Base-by-base conservation (phyloP, 176 grass and related monocot species). In the Zoysia pacifica region DNA sequence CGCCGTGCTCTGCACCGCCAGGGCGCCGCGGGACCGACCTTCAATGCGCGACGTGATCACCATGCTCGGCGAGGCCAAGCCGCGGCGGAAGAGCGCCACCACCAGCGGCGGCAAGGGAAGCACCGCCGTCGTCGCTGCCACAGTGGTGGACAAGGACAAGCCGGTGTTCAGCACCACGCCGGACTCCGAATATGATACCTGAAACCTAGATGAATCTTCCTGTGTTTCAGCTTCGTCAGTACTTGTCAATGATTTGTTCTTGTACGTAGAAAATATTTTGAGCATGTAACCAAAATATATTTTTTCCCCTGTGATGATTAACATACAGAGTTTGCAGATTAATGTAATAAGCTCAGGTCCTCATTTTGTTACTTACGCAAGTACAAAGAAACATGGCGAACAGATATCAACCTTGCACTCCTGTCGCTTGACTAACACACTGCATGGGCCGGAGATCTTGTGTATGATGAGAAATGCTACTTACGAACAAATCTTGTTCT, bases 31-130 rank as follows among this genome's bases (percentile, higher is more conserved):
- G 67, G 95, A 98, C 83, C 47, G 95, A 9, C 95, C 95, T 0
- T 98, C 95, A 38, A 98, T 94, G 91, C 80, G 95, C 77, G 90
- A 98, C 80, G 90, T 93, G 9, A 75, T 98, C 76, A 94, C 89
- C 47, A 97, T 97, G 94, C 94, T 97, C 72, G 87, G 85, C 11
- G 94, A 97, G 80, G 94, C 94, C 54, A 97, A 97, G 82, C 94
- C 94, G 2, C 56, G 94, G 4, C 76, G 91, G 8, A 94, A 97
- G 85, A 97, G 94, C 80, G 90, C 87, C 50, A 92, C 54, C 62
- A 3, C 13, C 7, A 7, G 6, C 78, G 38, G 11, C 9, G 54
- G 7, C 84, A 77, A 50, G 45, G 73, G 11, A 37, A 38, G 6
- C 58, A 15, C 0, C 48, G 3, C 7, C 36, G 39, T 60, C n/a